Evolutionary conservation across 345 rosid species (phyloP), one percentile per base, ranked within the genome.

Genomic region (Stellera chamaejasme): DNA sequence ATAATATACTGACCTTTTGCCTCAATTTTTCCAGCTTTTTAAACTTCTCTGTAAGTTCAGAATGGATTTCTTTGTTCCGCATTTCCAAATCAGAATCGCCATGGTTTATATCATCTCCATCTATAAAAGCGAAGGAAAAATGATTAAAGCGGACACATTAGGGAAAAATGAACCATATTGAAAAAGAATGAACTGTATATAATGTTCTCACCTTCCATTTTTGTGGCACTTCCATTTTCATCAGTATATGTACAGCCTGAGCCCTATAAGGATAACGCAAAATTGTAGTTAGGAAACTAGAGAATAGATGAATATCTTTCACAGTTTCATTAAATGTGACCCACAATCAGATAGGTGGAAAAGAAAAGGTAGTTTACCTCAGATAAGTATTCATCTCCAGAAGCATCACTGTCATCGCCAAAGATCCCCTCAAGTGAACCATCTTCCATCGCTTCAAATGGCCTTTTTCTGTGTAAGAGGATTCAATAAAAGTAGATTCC

Each of bases 321-420:
- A 32, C n/a, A 5, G 7, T 8, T 32, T 32, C n/a, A n/a, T 5
- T 5, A 32, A 32, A 5, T 8, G 9, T 32, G 3, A 32, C 39
- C 39, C 39, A 32, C 7, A 32, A 0, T 32, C 39, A 32, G 39
- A 32, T 5, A 32, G 9, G 3, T 32, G 39, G 9, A 32, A 32
- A 8, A 8, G 39, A 32, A 32, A 32, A 32, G 39, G 7, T 32
- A 32, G 56, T 57, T 61, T 69, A 83, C 99, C 97, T 88, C 96
- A 15, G 82, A 73, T 64, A 92, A 73, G 75, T 78, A 88, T 68
- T 84, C 87, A 78, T 75, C 80, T 58, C 13, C 76, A 9, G 56
- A 68, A 52, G 27, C 63, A 67, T 71, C 83, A 47, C 61, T 60
- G 48, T 62, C 77, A 59, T 77, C 85, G 50, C 70, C 56, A n/a